phyloP scores from a whole-genome alignment of 2,329 filamentous ascomycete species.

The Leptographium wingfieldii region DNA sequence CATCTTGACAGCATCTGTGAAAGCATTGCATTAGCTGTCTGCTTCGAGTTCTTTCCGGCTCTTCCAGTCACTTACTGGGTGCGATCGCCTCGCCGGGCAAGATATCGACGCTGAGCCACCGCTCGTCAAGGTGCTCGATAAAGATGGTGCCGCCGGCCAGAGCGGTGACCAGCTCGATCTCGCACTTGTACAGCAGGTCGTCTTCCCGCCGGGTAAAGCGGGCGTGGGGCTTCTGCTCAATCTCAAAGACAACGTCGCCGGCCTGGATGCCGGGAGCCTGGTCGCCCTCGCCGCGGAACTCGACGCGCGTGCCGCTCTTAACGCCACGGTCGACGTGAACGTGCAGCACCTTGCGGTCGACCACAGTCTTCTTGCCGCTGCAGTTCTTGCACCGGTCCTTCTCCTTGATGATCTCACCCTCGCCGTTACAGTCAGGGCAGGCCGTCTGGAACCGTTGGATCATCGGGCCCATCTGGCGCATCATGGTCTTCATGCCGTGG shows the following conservation, averaged over 20 bases:
- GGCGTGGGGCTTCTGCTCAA: constrained; percentile 95
- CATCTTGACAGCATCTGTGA: constrained; percentile 74
- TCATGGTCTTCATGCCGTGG: constrained; percentile 98
- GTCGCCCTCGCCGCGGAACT: constrained; percentile 94
- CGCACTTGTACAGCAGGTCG: constrained; percentile 86
- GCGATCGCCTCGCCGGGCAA: constrained; percentile 88
- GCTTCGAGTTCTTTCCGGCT: background rate
- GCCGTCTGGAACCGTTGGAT: constrained; percentile 99
- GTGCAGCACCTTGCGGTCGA: constrained; percentile 95
- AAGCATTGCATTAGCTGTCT: background rate
- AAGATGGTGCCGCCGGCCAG: constrained; percentile 82
- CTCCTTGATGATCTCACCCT: constrained; percentile 92
- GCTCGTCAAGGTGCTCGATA: constrained; percentile 93
- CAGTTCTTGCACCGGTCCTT: constrained; percentile 97
- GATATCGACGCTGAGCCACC: constrained; percentile 91
- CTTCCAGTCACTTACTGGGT: constrained; percentile 53
- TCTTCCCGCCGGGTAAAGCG: constrained; percentile 95
- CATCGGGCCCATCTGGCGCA: constrained; percentile 99
- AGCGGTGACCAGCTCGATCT: constrained; percentile 91
- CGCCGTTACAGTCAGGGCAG: constrained; percentile 94
- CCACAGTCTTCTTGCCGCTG: constrained; percentile 92
- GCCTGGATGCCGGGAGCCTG: constrained; percentile 86
- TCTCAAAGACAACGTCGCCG: constrained; percentile 96
- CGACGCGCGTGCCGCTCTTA: constrained; percentile 85
- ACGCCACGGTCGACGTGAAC: constrained; percentile 96